Evolutionary conservation across 371 early-diverging fungal species (phyloP), one percentile per base, ranked within the genome.

Genomic region (Rhizopus sp.): DNA sequence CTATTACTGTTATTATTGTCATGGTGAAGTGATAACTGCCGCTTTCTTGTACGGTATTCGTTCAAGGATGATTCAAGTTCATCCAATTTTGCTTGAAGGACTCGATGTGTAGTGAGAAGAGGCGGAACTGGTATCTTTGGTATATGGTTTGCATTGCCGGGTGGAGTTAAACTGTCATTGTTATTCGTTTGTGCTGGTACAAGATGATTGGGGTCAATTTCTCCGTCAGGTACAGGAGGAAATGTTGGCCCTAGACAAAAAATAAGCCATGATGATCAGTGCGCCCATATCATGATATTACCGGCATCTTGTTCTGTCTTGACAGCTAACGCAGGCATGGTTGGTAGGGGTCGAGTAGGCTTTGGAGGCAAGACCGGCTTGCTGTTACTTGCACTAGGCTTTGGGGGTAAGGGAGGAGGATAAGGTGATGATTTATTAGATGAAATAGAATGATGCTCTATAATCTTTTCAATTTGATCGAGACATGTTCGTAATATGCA

Each of bases 111-210:
- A 5, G 78, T 77, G 10, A 78, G 60, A 7, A 82, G 59, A 0
- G 83, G 83, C 0, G 83, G 75, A 3, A 68, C 66, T 3, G 83
- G 83, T 33, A 82, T 82, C 29, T 72, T 57, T 7, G 83, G 83
- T n/a, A 70, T 58, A 67, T 73, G 62, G 53, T 57, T 64, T 46
- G 69, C 50, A 38, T 61, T 60, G 8, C 54, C 33, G 15, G 64
- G 55, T 34, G 74, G 74, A 31, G 67, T 64, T 13, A 73, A 42
- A 48, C 70, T 75, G 38, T 73, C 75, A 5, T 69, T 76, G n/a
- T 68, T 72, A 50, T 74, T 80, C 10, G 75, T 77, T 59, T 80
- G 80, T 10, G 80, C 80, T 7, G 77, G 77, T 5, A 70, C 75
- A 9, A 80, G 59, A 31, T 72, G 62, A 4, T 57, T 64, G 5